Conservation (phyloP, 495 filamentous ascomycete species). For the Tuber aestivum region DNA sequence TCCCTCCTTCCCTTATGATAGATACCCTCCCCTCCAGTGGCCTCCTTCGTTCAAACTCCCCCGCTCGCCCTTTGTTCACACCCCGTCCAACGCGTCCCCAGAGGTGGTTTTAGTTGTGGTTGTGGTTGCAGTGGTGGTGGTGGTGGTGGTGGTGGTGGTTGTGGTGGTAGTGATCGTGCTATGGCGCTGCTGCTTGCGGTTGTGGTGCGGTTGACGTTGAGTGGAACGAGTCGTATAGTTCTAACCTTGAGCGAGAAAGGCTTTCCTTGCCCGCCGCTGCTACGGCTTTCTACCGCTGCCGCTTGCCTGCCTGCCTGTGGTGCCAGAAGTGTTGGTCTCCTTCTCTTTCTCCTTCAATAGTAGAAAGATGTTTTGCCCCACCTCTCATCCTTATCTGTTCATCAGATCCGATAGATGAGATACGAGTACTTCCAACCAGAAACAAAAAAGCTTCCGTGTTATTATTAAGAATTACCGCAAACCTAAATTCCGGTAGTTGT, state of each 20-base stretch:
- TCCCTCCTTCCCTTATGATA: no score
- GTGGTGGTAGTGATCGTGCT: not conserved
- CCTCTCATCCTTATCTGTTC: not conserved
- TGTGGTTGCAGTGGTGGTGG: not conserved
- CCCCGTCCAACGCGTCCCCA: not conserved
- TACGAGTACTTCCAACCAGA: slow-evolving; percentile 14
- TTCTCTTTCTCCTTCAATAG: not conserved
- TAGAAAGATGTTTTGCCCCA: not conserved
- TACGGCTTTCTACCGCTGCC: not conserved
- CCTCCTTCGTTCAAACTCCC: not conserved
- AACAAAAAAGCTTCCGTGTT: not conserved
- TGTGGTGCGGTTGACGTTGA: not conserved
- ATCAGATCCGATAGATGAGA: slow-evolving; percentile 7
- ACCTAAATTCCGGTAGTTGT: slow-evolving; percentile 17
- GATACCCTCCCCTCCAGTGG: no score
- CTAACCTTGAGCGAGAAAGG: not conserved
- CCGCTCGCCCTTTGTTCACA: not conserved
- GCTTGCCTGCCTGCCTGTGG: not conserved
- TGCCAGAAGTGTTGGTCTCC: not conserved
- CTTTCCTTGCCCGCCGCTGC: not conserved
- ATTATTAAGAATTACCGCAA: not conserved
- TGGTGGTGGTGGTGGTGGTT: not conserved
- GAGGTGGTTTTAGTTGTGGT: not conserved
- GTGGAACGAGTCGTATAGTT: not conserved
- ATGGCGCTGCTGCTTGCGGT: not conserved